Evolutionary conservation across 2,329 filamentous ascomycete genomes (phyloP), one percentile per base, ranked within the genome.

Genomic region (Cercospora beticola): DNA sequence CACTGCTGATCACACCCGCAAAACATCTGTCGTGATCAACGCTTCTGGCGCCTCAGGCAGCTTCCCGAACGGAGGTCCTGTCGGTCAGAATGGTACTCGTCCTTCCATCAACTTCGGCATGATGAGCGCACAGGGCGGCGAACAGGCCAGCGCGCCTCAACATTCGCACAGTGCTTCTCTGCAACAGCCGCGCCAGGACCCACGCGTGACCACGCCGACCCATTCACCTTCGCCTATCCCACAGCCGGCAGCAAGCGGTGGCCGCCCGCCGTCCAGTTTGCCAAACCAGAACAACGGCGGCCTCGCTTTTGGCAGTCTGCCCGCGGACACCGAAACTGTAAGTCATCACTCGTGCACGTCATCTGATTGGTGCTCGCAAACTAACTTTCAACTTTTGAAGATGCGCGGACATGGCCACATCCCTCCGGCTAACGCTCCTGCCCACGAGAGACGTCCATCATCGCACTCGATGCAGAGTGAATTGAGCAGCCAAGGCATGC

Each of bases 181-280:
- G 68, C 88, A 77, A 80, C 86, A 80, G 76, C 86, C 83, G 64
- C 69, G 64, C 64, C 84, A 81, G 67, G 89, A 92, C 77, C 90
- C 91, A 70, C 88, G 92, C 75, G 87, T 94, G 62, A 89, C 89
- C 59, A 97, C 94, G 57, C 95, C 95, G 5, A 89, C 92, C 60
- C 90, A 91, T 74, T 97, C 94, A 57, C 95, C 95, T 4, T 94
- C 92, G 52, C 95, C 95, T 4, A 98, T 98, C 75, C 94, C 95
- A 33, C 92, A 94, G 80, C 92, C 93, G 62, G 88, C 90, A 65
- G 92, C 90, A 54, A 71, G 93, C 77, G 93, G 93, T 74, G 92
- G 89, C 65, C 85, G 93, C 76, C 94, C 94, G 74, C 93, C 93
- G 56, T 90, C 92, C 36, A 87, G 87, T 72, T 86, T 93, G 72